Conservation (phyloP, 371 early-diverging fungal genomes). For the Rhizopus sp. region DNA sequence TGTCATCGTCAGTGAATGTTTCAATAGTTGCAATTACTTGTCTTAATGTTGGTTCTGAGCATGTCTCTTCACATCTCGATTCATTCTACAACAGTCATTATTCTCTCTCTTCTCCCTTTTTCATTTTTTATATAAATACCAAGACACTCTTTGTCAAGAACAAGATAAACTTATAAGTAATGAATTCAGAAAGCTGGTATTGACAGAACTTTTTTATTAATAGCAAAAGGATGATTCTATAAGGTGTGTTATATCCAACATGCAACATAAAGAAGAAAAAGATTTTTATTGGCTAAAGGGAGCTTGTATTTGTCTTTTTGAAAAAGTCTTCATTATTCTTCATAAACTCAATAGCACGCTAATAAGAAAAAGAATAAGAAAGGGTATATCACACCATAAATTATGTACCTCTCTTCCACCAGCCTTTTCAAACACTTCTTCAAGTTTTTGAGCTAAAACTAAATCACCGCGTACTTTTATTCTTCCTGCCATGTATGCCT, state of each 20-base stretch:
- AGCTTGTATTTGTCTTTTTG: background rate
- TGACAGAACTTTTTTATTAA: conserved; percentile 16
- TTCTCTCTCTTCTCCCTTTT: background rate
- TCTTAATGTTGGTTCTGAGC: conserved; percentile 17
- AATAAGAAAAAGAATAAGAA: background rate
- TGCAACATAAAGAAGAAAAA: conserved; percentile 12
- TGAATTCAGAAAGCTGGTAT: conserved; percentile 6
- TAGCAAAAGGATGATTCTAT: conserved; percentile 12
- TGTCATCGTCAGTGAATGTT: background rate
- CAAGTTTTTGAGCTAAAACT: conserved; percentile 42
- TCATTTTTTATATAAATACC: conserved; percentile 11
- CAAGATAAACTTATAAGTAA: conserved; percentile 13
- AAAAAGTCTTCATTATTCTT: background rate
- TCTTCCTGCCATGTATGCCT: conserved; percentile 42
- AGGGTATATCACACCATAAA: background rate
- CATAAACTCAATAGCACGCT: conserved; percentile 22
- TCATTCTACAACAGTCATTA: conserved; percentile 11
- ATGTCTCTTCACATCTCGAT: conserved; percentile 7
- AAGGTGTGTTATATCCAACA: conserved; percentile 23
- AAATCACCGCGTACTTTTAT: conserved; percentile 46
- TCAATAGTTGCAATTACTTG: conserved; percentile 5
- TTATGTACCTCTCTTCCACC: conserved; percentile 37
- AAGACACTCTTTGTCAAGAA: conserved; percentile 18
- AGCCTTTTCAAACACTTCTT: conserved; percentile 45
- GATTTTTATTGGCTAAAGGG: background rate